Evolutionary conservation across 164 flowering plant genomes (phyloP).

Genomic region (Macadamia tetraphylla): DNA sequence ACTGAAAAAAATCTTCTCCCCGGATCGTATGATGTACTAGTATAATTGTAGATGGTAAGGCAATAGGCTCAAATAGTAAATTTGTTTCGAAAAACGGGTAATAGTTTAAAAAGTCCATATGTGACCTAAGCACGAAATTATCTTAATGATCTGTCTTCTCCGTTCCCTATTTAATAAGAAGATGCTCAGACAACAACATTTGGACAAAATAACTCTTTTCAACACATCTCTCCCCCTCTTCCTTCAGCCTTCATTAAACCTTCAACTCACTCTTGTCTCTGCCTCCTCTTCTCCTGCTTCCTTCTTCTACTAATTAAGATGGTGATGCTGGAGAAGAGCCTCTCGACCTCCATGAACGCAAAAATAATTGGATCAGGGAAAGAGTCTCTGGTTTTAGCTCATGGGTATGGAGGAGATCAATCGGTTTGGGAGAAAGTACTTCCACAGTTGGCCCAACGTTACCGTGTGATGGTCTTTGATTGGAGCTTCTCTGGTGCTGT

Average conservation of each 20-base stretch:
- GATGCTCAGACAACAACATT: no score
- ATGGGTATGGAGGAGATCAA: conserved; percentile 79
- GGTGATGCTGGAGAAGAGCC: conserved; percentile 26
- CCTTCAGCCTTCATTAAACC: neutral
- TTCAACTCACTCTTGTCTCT: neutral
- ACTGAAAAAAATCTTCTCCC: no score
- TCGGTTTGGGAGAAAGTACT: conserved; percentile 71
- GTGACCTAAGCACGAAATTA: no score
- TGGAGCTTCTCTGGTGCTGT: conserved; percentile 67
- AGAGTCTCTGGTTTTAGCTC: conserved; percentile 58
- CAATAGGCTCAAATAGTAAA: neutral
- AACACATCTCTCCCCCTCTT: no score
- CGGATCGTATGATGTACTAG: no score
- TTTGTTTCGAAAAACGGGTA: no score
- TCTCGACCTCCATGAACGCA: conserved; percentile 55
- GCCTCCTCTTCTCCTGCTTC: neutral
- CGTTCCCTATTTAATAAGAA: no score
- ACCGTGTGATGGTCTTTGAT: conserved; percentile 60
- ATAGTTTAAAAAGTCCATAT: no score
- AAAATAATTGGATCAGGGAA: conserved; percentile 46
- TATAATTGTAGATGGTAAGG: no score
- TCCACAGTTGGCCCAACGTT: conserved; percentile 27
- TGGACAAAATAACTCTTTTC: no score
- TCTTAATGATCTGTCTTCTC: no score
- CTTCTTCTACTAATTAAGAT: conserved; percentile 6